Base-by-base conservation (phyloP, 2,329 filamentous ascomycete genomes). In the Mollisiaceae sp. region DNA sequence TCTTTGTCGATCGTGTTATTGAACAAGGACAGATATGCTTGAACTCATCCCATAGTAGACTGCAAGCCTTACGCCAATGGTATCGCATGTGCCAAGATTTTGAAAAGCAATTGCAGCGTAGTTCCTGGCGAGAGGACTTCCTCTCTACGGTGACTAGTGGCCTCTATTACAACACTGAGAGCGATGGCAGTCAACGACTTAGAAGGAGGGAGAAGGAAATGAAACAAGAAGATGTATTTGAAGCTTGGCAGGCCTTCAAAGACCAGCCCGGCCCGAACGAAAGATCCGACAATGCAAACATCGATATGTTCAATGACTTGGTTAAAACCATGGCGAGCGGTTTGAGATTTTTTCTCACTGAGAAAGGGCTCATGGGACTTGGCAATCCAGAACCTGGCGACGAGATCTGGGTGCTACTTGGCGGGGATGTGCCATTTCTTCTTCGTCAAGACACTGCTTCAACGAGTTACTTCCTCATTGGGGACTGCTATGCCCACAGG, bases 381-480 rank as follows among this genome's bases (percentile, higher is more conserved):
- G 56, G 62, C 14, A 47, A 47, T 32, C 15, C 55, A n/a, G 27
- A 59, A 20, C 20, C 55, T 41, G 45, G 43, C 32, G 62, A 64
- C 35, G n/a, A 55, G 22, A 20, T 64, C 12, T 64, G 57, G 43
- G 32, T 64, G 24, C 27, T 64, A 2, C 24, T 55, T 39, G 62
- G 62, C 35, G 62, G 62, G 1, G 45, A 64, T 59, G 32, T 35
- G n/a, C 62, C 62, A 20, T 64, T 64, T 36, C 38, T 64, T 4
- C 45, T 57, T 27, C 35, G 47, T 43, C 35, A 8, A 35, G n/a
- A 47, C 35, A 15, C 24, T 50, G 24, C 38, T 24, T 43, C 22
- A 9, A 27, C 22, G n/a, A 24, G 38, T 14, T 18, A 47, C 20
- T 47, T 14, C 39, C 41, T 60, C 39, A 41, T 64, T 20, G 56